Base-by-base conservation (phyloP, 2,329 filamentous ascomycete genomes). In the Calonectria leucothoes region DNA sequence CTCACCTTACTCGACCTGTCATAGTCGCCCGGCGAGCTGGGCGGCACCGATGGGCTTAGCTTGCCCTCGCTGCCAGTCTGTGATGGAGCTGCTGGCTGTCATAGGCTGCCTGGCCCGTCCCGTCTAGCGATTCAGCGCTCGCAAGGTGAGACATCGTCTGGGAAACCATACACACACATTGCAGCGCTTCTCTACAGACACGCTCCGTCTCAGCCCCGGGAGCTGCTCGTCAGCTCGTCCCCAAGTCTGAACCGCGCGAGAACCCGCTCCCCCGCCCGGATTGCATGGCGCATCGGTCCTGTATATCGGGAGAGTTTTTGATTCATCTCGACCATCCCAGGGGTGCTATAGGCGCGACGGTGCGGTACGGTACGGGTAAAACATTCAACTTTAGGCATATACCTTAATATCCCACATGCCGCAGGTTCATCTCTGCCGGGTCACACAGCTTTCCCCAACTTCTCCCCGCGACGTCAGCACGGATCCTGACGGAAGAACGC, bases 371-470 rank as follows among this genome's bases (percentile, higher is more conserved):
- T 27, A 66, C 45, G 29, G 23, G 57, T 55, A 59, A 72, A 57
- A 45, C 37, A 55, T 33, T 37, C 55, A 64, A 71, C 70, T 57
- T 68, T 71, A 72, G 70, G 55, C 66, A 31, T 65, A 51, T 48
- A 72, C 70, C 65, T 72, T 72, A 72, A 59, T 61, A 76, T 76
- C 73, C 73, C 72, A 63, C 72, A 76, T 65, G 71, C 52, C 71
- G 69, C 71, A 74, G 69, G 69, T 70, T 69, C 70, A 75, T 71
- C 37, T 64, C 49, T 71, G 64, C 68, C 70, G 64, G 63, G 59
- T 49, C 51, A 70, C 55, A 65, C 74, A 77, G 73, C 77, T 80
- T 78, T 77, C 77, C 78, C 77, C 79, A 79, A 76, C 80, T 78
- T 35, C 39, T 76, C 76, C 78, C 77, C 78, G 74, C 78, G 77